phyloP scores from a whole-genome alignment of 768 basidiomycete genomes.

The Tylopilus balloui region DNA sequence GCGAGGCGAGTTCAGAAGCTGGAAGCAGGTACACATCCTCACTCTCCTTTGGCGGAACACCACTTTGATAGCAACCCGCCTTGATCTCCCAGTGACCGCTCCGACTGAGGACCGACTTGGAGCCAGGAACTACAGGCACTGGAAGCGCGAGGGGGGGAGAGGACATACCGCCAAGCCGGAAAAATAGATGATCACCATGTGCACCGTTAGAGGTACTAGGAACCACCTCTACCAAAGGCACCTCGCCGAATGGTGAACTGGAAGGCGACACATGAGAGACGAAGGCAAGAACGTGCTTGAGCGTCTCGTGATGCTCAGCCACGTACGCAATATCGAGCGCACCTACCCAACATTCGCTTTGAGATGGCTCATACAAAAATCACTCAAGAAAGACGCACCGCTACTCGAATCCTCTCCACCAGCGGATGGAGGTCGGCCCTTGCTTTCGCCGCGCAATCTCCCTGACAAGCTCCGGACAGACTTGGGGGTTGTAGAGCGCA shows the following conservation, averaged over 20 bases:
- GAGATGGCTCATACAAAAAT: not conserved
- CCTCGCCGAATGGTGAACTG: conserved; percentile 37
- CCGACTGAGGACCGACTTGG: conserved; percentile 52
- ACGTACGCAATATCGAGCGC: conserved; percentile 47
- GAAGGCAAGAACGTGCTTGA: conserved; percentile 75
- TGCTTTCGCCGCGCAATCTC: conserved; percentile 21
- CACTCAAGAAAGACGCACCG: conserved; percentile 13
- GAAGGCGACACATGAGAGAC: conserved; percentile 36
- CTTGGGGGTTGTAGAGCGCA: conserved; percentile 1
- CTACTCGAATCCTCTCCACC: conserved; percentile 7
- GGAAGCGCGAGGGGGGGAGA: conserved; percentile 59
- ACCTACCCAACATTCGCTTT: conserved; percentile 8
- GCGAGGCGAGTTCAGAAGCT: conserved; percentile 54
- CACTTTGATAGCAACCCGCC: conserved; percentile 37
- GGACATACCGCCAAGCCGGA: conserved; percentile 54
- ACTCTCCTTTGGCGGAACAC: conserved; percentile 12
- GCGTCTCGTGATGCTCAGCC: conserved; percentile 82
- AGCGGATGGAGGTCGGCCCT: conserved; percentile 16
- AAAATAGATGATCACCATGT: conserved; percentile 52
- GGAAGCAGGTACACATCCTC: conserved; percentile 52
- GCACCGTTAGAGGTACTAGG: conserved; percentile 39
- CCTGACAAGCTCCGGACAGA: conserved; percentile 20
- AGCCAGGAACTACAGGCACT: conserved; percentile 53
- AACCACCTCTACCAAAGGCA: conserved; percentile 58
- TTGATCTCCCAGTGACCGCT: conserved; percentile 71